Percentiles rank a stretch among this genome's conserved stretches.
phyloP scores from a whole-genome alignment of 345 rosid genomes.

The Linum lewisii region DNA sequence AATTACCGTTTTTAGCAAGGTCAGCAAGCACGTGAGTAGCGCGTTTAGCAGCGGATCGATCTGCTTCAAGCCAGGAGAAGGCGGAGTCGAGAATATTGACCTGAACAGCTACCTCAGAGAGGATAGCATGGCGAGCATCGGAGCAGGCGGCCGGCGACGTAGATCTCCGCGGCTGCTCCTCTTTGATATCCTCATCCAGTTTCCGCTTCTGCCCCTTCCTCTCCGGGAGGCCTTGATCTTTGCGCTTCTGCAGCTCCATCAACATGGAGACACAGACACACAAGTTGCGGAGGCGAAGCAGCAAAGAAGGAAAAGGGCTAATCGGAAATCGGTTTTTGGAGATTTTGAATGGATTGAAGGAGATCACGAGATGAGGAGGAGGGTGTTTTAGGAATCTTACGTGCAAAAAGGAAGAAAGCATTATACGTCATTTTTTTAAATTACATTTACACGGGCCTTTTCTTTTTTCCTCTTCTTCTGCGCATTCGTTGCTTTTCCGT shows the following conservation, averaged over 20 bases:
- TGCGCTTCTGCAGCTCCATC: conserved; percentile 50
- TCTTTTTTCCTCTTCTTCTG: neutral
- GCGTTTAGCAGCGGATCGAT: conserved; percentile 93
- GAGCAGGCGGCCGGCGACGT: conserved; percentile 23
- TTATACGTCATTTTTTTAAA: neutral
- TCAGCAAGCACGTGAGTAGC: conserved; percentile 96
- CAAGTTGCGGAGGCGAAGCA: conserved; percentile 15
- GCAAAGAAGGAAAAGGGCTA: conserved; percentile 18
- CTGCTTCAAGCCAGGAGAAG: conserved; percentile 82
- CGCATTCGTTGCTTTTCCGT: neutral
- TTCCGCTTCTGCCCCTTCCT: conserved; percentile 92
- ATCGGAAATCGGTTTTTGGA: conserved; percentile 5
- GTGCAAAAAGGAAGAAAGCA: neutral
- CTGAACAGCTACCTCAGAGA: conserved; percentile 61
- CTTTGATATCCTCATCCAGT: conserved; percentile 60
- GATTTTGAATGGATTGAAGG: conserved; percentile 30
- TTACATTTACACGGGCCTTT: neutral
- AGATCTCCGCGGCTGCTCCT: conserved; percentile 53
- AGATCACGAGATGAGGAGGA: conserved; percentile 21
- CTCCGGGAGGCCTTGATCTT: conserved; percentile 56
- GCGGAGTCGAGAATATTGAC: conserved; percentile 54
- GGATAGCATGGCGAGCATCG: conserved; percentile 51
- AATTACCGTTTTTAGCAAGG: conserved; percentile 86
- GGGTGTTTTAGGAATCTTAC: conserved; percentile 41
- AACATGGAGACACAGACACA: conserved; percentile 5